These are phyloP conservation scores for Trichophyton simii DNA, from an alignment of 2,329 filamentous ascomycete species.

Conservation along the genomic window DNA sequence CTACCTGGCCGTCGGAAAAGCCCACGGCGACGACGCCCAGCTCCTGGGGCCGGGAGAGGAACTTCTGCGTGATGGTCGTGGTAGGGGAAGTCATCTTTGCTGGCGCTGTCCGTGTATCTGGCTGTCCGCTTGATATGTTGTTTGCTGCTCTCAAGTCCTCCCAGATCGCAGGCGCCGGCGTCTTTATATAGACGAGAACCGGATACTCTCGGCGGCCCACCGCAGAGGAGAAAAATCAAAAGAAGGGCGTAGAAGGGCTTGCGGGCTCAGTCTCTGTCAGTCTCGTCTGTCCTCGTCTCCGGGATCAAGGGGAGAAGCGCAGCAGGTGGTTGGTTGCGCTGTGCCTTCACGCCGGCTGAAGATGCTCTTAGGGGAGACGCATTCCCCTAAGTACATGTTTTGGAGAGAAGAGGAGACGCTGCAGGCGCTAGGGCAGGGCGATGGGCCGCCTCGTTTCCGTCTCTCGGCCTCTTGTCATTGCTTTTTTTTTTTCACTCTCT, in stretches of 20 bases:
- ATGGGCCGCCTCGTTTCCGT: not conserved
- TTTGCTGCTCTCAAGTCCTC: not conserved
- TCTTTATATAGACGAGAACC: not conserved
- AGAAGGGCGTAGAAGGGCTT: not conserved
- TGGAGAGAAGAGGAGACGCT: slow-evolving; percentile 22
- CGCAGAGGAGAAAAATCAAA: not conserved
- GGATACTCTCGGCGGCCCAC: not conserved
- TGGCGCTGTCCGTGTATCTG: not conserved
- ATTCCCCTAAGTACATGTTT: slow-evolving; percentile 39
- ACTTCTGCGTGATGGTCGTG: slow-evolving; percentile 50
- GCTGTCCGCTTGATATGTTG: slow-evolving; percentile 5
- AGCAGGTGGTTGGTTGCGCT: not conserved
- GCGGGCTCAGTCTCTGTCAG: too few species aligned
- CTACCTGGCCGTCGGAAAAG: slow-evolving; percentile 90
- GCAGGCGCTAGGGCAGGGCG: not conserved
- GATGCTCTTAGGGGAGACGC: slow-evolving; percentile 33
- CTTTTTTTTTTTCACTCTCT: too few species aligned
- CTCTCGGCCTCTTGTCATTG: not conserved
- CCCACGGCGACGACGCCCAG: slow-evolving; percentile 88
- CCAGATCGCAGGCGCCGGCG: not conserved
- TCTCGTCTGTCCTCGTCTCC: not conserved
- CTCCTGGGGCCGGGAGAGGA: slow-evolving; percentile 66
- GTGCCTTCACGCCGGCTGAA: slow-evolving; percentile 25
- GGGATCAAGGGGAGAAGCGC: not conserved
- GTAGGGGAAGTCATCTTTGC: slow-evolving; percentile 42